phyloP scores from a whole-genome alignment of 305 asterid species.

The Plantago coronopus region DNA sequence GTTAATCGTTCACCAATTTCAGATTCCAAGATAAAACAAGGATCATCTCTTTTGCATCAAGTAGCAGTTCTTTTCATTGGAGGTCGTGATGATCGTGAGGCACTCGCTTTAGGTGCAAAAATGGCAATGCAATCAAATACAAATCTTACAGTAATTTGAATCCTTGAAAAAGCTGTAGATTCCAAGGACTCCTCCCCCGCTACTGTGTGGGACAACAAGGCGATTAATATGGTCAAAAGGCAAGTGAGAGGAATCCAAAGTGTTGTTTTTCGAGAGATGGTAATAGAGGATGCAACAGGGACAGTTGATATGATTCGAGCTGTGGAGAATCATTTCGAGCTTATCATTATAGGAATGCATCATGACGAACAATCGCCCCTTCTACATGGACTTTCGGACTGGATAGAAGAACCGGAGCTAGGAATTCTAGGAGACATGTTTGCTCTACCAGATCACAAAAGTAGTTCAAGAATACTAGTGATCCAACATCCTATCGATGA shows the following conservation, averaged over 20 bases:
- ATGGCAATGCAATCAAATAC: conserved; percentile 53
- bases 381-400: conserved; percentile 61
- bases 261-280: conserved; percentile 55
- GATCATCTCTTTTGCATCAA: conserved; percentile 27
- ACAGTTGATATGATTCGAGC: conserved; percentile 54
- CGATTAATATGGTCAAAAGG: conserved; percentile 54
- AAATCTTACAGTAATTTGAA: conserved; percentile 52
- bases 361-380: conserved; percentile 56
- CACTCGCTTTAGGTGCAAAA: conserved; percentile 56
- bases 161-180: conserved; percentile 44
- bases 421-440: conserved; percentile 82
- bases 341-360: conserved; percentile 64
- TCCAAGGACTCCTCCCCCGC: conserved; percentile 64
- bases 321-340: conserved; percentile 56
- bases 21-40: conserved; percentile 2
- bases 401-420: conserved; percentile 74
- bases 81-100: conserved; percentile 81
- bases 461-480: conserved; percentile 56
- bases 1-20: conserved; percentile 68
- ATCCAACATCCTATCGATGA: conserved; percentile 46
- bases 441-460: conserved; percentile 45
- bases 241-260: conserved; percentile 51
- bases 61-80: conserved; percentile 71
- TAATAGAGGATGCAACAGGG: conserved; percentile 75
- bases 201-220: conserved; percentile 50